Base-by-base conservation (phyloP, 768 basidiomycete species). In the Hericium coralloides region DNA sequence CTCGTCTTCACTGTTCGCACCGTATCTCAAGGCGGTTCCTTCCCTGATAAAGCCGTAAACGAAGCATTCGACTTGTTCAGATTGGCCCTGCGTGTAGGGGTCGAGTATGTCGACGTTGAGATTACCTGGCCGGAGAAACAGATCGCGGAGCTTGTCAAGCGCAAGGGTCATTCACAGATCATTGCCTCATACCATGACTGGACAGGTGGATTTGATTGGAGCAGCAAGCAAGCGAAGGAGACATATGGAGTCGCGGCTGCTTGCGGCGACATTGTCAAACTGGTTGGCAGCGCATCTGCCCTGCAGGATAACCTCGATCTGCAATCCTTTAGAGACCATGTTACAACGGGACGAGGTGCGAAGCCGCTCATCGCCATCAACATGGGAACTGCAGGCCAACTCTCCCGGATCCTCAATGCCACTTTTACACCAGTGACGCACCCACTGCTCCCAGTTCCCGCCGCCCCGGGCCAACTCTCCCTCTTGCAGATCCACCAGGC, bases 131-230 rank as follows among this genome's bases (percentile, higher is more conserved):
- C 89, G 0, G 76, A 82, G 60, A 76, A 79, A 51, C 65, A 75
- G 51, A 81, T 95, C 57, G 75, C 76, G 31, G 76, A 80, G 2
- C 72, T 98, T 47, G 69, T 75, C 25, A 64, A 73, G 12, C 75
- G 73, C 54, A 95, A 93, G 68, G 84, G 90, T 0, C 64, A 71
- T 41, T 88, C 93, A 0, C 78, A 85, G 62, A 81, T 98, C 65
- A 85, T 99, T 57, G 89, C 92, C 0, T 97, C 94, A 6, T 97
- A 87, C 85, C 95, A 98, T 67, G 94, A 99, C 65, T 94, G 89
- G 87, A 85, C 82, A 47, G 95, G 95, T 3, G 74, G 76, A 12
- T 77, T 95, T 74, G 79, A 80, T 62, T 99, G 95, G 95, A 79
- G 83, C 61, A 77, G 86, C 17, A 69, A 79, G 5, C 68, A 75